Evolutionary conservation across 2,329 filamentous ascomycete species (phyloP), one percentile per base, ranked within the genome.

Genomic region (Lasiodiplodia citricola): DNA sequence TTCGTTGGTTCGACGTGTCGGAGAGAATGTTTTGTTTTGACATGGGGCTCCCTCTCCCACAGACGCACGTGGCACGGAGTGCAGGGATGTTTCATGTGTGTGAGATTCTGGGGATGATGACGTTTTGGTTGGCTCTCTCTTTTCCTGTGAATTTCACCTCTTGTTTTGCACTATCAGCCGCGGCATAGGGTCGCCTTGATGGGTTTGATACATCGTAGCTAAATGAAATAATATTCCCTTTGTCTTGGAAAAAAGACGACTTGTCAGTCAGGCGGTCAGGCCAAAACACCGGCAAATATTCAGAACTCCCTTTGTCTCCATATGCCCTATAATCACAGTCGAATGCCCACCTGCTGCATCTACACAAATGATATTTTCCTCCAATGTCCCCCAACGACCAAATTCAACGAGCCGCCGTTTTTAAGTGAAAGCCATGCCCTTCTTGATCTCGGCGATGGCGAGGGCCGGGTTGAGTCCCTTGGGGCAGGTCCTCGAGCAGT

Each of bases 401-500:
- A 37, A 47, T 50, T 3, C 1, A 65, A 18, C 16, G 14, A 47
- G 31, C 38, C 16, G 21, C 31, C 37, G 28, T 2, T 21, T 21
- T 68, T 72, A 80, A 41, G 78, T 77, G 68, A 86, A 84, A 68
- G 94, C 89, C 92, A 98, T 91, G 84, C 91, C 88, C 92, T 97
- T 97, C 92, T 98, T 98, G 82, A 97, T 97, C 87, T 97, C 92
- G 66, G 94, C 94, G 84, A 99, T 97, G 21, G 96, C 96, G 80
- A 93, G 87, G 73, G 93, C 96, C 23, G 96, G 96, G 87, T 99
- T 99, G 75, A 99, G 84, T 56, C 96, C 96, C 92, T 99, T 99
- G 79, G 96, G 96, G 83, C 96, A 99, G 68, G 95, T 97, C 82
- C 93, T 88, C 74, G 94, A 95, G 90, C 95, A 99, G 88, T 99